Evolutionary conservation across 768 basidiomycete genomes (phyloP), one percentile per base, ranked within the genome.

Genomic region (Podaxis sp.): DNA sequence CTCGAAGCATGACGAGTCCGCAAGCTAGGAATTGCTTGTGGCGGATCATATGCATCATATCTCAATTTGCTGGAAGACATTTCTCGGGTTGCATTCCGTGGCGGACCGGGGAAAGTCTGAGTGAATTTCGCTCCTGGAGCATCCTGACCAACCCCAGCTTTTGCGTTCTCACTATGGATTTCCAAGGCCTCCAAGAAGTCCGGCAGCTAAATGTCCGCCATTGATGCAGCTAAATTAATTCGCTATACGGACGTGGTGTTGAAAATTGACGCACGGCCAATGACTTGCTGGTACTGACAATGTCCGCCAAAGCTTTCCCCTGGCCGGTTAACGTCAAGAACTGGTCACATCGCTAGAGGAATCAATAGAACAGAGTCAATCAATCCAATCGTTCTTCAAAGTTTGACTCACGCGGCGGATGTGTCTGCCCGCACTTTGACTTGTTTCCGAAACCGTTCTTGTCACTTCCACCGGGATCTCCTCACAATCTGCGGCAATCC

Each of bases 11-110:
- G 74, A 52, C 72, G 71, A 19, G 61, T 61, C 41, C 75, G 75
- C 13, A 84, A 72, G 41, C 83, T 79, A n/a, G 78, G 75, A 11
- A 79, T 73, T 15, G 79, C 77, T 59, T 77, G 80, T 24, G 90
- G 90, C 1, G 84, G 68, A 24, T 85, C 89, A 69, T 92, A 92
- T 33, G 90, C 86, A 13, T 81, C 76, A 67, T 93, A 93, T 67
- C 87, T 82, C 56, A 93, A 75, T 69, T 84, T 84, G 36, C 46
- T 55, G 64, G 73, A 79, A 13, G 75, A 61, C 43, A 56, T 51
- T 37, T 43, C 49, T 22, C 65, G 53, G 33, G 65, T 57, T 49
- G 64, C 63, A 11, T 65, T 66, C 19, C 27, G 29, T 36, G 57
- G 40, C 24, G 56, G 36, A 46, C 2, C 51, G 9, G 46, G 59